These are phyloP conservation scores for Boletellus ananiceps DNA, from an alignment of 768 basidiomycete genomes.

Conservation along the genomic window DNA sequence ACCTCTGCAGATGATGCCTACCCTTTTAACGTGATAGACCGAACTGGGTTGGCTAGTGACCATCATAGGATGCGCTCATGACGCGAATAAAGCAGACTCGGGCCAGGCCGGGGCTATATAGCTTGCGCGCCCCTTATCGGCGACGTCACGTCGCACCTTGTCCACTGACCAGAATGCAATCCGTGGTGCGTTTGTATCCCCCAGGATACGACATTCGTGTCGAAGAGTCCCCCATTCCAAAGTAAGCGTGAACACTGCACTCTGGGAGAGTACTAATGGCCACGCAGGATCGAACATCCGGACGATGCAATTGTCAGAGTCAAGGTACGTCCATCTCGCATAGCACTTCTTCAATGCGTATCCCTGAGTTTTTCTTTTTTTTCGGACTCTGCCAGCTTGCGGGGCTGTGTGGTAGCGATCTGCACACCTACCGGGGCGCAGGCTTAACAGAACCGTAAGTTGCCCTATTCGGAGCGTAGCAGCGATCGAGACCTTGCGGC, in stretches of 20 bases:
- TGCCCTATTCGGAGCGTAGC: neutral
- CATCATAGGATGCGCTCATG: too few species aligned
- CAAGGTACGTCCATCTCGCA: constrained; percentile 39
- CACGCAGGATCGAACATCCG: constrained; percentile 57
- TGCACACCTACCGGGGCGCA: constrained; percentile 70
- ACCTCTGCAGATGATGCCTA: too few species aligned
- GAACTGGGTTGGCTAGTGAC: too few species aligned
- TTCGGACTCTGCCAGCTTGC: constrained; percentile 41
- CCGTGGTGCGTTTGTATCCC: constrained; percentile 54
- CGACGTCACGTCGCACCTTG: neutral
- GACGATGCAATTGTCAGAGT: constrained; percentile 80
- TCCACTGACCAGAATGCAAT: constrained; percentile 12
- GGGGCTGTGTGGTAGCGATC: constrained; percentile 69
- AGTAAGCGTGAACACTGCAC: constrained; percentile 33
- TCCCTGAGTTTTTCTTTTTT: constrained; percentile 1
- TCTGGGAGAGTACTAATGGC: neutral
- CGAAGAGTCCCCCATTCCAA: constrained; percentile 55
- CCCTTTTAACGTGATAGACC: too few species aligned
- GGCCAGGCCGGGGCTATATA: too few species aligned
- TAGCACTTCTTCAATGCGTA: neutral
- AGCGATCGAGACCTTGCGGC: neutral
- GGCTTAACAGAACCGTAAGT: constrained; percentile 49
- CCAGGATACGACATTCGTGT: constrained; percentile 68
- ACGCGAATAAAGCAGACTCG: too few species aligned
- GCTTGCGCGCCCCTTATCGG: neutral